Evolutionary conservation across 306 rosid genomes (phyloP).

Genomic region (Cicer chorassanicum): DNA sequence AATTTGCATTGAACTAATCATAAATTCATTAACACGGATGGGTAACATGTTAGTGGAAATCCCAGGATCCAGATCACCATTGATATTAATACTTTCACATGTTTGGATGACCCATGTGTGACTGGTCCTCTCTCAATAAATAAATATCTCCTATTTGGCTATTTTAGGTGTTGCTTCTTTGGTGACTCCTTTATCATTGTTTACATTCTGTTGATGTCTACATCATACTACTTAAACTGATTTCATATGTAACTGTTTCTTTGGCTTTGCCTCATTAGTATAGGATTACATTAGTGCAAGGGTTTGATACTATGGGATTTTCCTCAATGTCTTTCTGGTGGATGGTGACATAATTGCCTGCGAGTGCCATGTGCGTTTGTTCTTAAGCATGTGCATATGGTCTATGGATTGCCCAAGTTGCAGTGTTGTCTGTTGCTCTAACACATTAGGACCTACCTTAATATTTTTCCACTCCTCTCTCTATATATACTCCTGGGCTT

Average conservation of each 20-base stretch:
- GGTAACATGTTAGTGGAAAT: conserved; percentile 40
- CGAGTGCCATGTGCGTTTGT: conserved; percentile 63
- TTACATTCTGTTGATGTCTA: conserved; percentile 37
- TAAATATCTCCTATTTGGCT: conserved; percentile 26
- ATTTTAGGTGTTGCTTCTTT: conserved; percentile 20
- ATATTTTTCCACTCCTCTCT: conserved; percentile 27
- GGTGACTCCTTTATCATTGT: conserved; percentile 18
- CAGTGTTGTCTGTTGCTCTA: conserved; percentile 54
- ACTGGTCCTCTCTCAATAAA: conserved; percentile 15
- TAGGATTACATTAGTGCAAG: conserved; percentile 30
- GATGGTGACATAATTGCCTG: conserved; percentile 47
- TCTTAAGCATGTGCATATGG: conserved; percentile 66
- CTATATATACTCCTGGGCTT: neutral
- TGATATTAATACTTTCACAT: conserved; percentile 11
- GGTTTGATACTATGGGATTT: conserved; percentile 8
- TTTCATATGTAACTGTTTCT: conserved; percentile 27
- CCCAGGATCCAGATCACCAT: conserved; percentile 27
- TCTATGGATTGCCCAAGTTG: conserved; percentile 47
- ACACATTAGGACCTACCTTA: conserved; percentile 58
- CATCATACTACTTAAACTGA: conserved; percentile 25
- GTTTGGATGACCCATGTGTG: conserved; percentile 26
- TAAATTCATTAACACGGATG: conserved; percentile 32
- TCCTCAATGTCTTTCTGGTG: conserved; percentile 41
- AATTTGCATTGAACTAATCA: neutral
- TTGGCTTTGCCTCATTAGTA: conserved; percentile 34